Percentiles rank a stretch among this genome's conserved stretches.
Conservation (phyloP, 352 stramenopile species). For the Phytopythium kandeliae region DNA sequence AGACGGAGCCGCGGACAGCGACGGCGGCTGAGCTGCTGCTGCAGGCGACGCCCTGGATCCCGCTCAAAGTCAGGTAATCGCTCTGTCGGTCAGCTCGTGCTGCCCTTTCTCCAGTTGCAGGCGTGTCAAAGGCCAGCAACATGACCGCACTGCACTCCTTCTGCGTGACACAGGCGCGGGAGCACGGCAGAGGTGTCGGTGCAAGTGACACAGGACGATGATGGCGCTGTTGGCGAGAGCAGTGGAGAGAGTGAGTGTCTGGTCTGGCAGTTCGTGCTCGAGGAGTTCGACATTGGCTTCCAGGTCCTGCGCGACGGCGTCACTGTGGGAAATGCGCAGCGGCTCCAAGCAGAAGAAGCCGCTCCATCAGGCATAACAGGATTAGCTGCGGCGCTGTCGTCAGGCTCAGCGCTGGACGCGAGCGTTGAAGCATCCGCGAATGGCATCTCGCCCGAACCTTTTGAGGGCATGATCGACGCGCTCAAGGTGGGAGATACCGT, state of each 20-base stretch:
- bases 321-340: slow-evolving; percentile 23
- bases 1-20: not conserved
- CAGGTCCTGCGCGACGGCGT: slow-evolving; percentile 43
- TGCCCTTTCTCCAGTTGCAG: slow-evolving; percentile 1
- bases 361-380: not conserved
- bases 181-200: slow-evolving; percentile 44
- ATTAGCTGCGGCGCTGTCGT: no score
- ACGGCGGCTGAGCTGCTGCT: slow-evolving; percentile 43
- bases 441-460: not conserved
- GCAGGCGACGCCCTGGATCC: slow-evolving; percentile 43
- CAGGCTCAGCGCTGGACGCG: not conserved
- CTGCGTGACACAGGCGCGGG: slow-evolving; percentile 29
- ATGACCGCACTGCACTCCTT: no score
- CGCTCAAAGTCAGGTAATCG: slow-evolving; percentile 42
- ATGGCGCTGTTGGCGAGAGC: no score
- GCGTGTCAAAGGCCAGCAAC: no score
- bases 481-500: slow-evolving; percentile 31
- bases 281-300: slow-evolving; percentile 60
- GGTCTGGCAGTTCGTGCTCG: slow-evolving; percentile 59
- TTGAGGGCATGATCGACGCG: slow-evolving; percentile 28
- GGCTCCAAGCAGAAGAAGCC: slow-evolving; percentile 22
- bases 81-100: no score
- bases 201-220: slow-evolving; percentile 11
- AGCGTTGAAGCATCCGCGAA: not conserved
- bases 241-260: slow-evolving; percentile 25